Evolutionary conservation across 495 filamentous ascomycete genomes (phyloP), one percentile per base, ranked within the genome.

Genomic region (Emericellopsis terricola): DNA sequence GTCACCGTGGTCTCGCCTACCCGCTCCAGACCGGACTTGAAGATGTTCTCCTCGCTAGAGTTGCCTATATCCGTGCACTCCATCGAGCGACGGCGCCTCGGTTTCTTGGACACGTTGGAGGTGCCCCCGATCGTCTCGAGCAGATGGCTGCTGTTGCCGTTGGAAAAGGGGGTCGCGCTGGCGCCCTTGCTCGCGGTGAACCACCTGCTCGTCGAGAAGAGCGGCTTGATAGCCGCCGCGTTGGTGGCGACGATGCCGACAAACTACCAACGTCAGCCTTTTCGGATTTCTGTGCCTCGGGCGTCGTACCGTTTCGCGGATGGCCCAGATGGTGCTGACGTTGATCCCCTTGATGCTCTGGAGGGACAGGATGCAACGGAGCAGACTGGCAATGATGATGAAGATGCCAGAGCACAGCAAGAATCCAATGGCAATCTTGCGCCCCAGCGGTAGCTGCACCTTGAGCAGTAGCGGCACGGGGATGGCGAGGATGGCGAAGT

Each of bases 391-490:
- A 16, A 62, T 51, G 13, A 65, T 55, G 34, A 64, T 45, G 33
- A 65, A 62, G 4, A 62, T 33, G 17, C 60, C 59, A 0, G 53
- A 56, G 28, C 60, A 51, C 5, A 65, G 54, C 17, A 65, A 43
- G 28, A 62, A 35, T 3, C 57, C 56, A 31, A 52, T 42, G 2
- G 55, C 57, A 4, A 62, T 34, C 30, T 61, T 65, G 36, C 62
- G 62, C 0, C 48, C 18, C 0, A 47, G 42, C 36, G 43, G 56
- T 17, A 65, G 45, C 7, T 46, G 55, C 2, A 56, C 54, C 36
- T 53, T 48, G 57, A 57, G 62, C 7, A 62, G 52, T 51, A 65
- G 56, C 2, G 59, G 61, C 20, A 65, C 55, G 10, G 59, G 61
- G 14, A 65, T 57, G 21, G 52, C 46, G 33, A 65, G 6, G 23